phyloP scores from a whole-genome alignment of 2,329 filamentous ascomycete genomes.

The Epichloe uncinata region DNA sequence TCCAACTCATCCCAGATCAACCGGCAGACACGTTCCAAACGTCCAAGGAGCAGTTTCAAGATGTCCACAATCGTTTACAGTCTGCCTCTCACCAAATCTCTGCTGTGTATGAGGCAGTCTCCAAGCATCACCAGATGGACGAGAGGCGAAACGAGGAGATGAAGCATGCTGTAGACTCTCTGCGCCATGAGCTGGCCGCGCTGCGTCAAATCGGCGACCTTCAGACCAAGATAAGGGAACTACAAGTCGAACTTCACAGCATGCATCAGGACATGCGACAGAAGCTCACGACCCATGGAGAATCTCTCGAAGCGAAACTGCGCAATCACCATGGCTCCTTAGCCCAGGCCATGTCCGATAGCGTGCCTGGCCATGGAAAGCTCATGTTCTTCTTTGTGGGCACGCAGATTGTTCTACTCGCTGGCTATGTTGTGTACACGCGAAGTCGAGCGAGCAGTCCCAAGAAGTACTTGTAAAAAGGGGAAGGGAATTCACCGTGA shows the following conservation, averaged over 20 bases:
- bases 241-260: constrained; percentile 45
- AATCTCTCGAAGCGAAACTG: constrained; percentile 38
- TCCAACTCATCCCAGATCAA: constrained; percentile 30
- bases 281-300: constrained; percentile 38
- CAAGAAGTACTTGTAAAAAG: constrained; percentile 74
- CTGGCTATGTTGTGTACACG: constrained; percentile 67
- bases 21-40: constrained; percentile 33
- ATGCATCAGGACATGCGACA: constrained; percentile 41
- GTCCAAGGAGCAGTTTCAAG: constrained; percentile 56
- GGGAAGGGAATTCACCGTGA: not conserved
- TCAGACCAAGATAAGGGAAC: constrained; percentile 31
- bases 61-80: constrained; percentile 76
- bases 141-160: constrained; percentile 46
- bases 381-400: constrained; percentile 59
- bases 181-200: constrained; percentile 32
- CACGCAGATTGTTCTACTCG: constrained; percentile 58
- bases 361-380: constrained; percentile 35
- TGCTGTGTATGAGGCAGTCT: constrained; percentile 45
- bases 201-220: constrained; percentile 32
- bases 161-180: constrained; percentile 30
- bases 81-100: constrained; percentile 55
- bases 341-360: constrained; percentile 32
- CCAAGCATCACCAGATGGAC: constrained; percentile 33
- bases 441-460: constrained; percentile 58
- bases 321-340: constrained; percentile 36